Base-by-base conservation (phyloP, 2,329 filamentous ascomycete genomes). In the Cladosporium sp. region DNA sequence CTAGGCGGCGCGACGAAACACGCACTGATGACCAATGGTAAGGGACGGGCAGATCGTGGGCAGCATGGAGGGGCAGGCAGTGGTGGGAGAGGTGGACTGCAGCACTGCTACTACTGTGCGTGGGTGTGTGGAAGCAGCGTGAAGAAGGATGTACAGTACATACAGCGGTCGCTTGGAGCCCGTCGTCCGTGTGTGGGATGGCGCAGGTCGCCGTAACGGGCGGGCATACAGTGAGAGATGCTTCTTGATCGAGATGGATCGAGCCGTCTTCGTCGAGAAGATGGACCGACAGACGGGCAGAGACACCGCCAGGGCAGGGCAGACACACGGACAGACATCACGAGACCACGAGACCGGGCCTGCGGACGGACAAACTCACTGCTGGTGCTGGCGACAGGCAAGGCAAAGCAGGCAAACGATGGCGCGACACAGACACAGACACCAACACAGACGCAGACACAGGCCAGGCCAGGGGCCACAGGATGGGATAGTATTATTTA, bases 1-100 rank as follows among this genome's bases (percentile, higher is more conserved):
- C 51, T 64, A 64, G 38, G 32, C 51, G 24, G 24, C 38, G 61
- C 61, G 61, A 64, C 61, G 61, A 64, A 64, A 64, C 61, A 64
- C 34, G 26, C 61, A 52, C 32, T 18, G n/a, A 21, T 49, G 59
- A 15, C 59, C 61, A 64, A 64, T 64, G n/a, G 61, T 57, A 51
- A 30, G 59, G 41, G 47, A 10, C 55, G 32, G 34, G 36, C 36
- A 38, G 61, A 54, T 54, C 61, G 47, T 44, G 61, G 51, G 51
- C n/a, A 47, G n/a, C 28, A 47, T 34, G 36, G 61, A 47, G 59
- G 59, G n/a, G 47, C 14, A 15, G 44, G 59, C 41, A 24, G 44
- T 24, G 26, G 26, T 51, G 59, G 41, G 26, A 36, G 44, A 36
- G 30, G 44, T 38, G 44, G 12, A 26, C 41, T 61, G 49, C 49